Base-by-base conservation (phyloP, 768 basidiomycete genomes). In the Calocybe indica region DNA sequence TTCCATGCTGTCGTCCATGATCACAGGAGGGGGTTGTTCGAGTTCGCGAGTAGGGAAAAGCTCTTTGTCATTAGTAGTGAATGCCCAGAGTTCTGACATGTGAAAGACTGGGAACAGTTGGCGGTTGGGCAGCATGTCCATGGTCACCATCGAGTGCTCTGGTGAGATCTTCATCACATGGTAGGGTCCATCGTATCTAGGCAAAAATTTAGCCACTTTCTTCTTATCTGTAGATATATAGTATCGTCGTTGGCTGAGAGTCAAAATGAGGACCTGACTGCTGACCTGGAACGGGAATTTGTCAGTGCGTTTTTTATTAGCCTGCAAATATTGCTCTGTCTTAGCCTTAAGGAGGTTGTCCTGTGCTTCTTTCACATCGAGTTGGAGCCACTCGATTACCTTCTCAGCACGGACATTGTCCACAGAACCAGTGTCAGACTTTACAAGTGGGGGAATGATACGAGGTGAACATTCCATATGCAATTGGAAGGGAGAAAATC, bases 121-220 rank as follows among this genome's bases (percentile, higher is more conserved):
- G n/a, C n/a, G n/a, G n/a, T n/a, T n/a, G n/a, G n/a, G n/a, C n/a
- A n/a, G n/a, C n/a, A n/a, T n/a, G n/a, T n/a, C n/a, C n/a, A n/a
- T n/a, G n/a, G 54, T 76, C 22, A 56, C 76, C 1, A 74, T 78
- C 51, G 72, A 76, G 5, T 78, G n/a, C n/a, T n/a, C n/a, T n/a
- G n/a, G n/a, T n/a, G n/a, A n/a, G n/a, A n/a, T n/a, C n/a, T n/a
- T n/a, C n/a, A n/a, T n/a, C n/a, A n/a, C n/a, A n/a, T n/a, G n/a
- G n/a, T n/a, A n/a, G n/a, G n/a, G n/a, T n/a, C n/a, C n/a, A n/a
- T n/a, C n/a, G n/a, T n/a, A n/a, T n/a, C n/a, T n/a, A n/a, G n/a
- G n/a, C n/a, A n/a, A n/a, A n/a, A n/a, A n/a, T n/a, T n/a, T n/a
- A n/a, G n/a, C n/a, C n/a, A n/a, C n/a, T n/a, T n/a, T n/a, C n/a